Base-by-base conservation (phyloP, 306 rosid genomes). In the Medicago arabica region DNA sequence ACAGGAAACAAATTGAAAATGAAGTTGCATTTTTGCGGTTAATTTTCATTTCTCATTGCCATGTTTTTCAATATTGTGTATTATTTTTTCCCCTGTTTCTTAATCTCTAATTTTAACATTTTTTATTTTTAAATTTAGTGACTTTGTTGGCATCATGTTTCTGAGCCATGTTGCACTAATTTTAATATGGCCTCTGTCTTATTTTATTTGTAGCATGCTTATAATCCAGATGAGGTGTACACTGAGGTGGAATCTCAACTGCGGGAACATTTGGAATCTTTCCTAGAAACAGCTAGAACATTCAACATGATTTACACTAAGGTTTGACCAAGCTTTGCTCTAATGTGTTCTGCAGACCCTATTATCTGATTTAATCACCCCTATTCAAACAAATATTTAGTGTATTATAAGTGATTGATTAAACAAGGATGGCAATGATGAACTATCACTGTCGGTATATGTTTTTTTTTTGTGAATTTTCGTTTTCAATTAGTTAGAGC, bases 221-320 rank as follows among this genome's bases (percentile, higher is more conserved):
- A 92, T 84, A 90, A 92, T 88, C 98, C 98, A 41, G 90, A 94
- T 47, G 98, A 94, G 84, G 98, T 87, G 80, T 90, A 92, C 65
- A 81, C 86, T 8, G 92, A 87, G 82, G 96, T 88, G 76, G 98
- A 94, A 77, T 79, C 97, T 83, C 91, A 91, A 72, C 82, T 94
- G 85, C 88, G 98, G 39, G 81, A 84, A 16, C 93, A 90, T 80
- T 85, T 94, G 88, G 96, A 88, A 78, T 94, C 97, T 71, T 94
- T 94, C 78, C 90, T 94, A 53, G 97, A 94, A 86, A 94, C 98
- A 54, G 98, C 98, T 25, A 90, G 96, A 84, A 79, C 93, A 58
- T 94, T 90, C 85, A 94, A 94, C 83, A 81, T 78, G 71, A 94
- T 94, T 71, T 94, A 92, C 85, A 88, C 97, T 40, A 94, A 94